Evolutionary conservation across 768 basidiomycete species (phyloP).

Genomic region (Bullera alba): DNA sequence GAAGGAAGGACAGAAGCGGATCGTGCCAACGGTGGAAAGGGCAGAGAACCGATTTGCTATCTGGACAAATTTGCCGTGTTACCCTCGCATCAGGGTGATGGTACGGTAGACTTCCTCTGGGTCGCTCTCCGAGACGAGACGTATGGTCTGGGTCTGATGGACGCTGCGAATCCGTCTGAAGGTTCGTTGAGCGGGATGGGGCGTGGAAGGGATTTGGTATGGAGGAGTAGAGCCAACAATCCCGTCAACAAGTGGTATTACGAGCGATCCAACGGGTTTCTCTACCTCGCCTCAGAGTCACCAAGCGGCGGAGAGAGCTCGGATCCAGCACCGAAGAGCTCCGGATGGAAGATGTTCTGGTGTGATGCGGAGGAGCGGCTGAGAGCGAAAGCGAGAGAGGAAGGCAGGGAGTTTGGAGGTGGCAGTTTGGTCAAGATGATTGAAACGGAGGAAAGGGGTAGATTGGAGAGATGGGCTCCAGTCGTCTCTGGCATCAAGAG

Average conservation of each 20-base stretch:
- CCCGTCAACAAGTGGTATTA: constrained; percentile 99
- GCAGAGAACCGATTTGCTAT: constrained; percentile 54
- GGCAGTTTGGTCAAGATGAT: constrained; percentile 52
- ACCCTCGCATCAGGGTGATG: constrained; percentile 91
- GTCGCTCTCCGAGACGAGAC: constrained; percentile 97
- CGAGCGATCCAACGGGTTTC: constrained; percentile 85
- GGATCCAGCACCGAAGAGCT: constrained; percentile 7
- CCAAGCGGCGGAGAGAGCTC: constrained; percentile 44
- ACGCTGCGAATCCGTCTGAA: constrained; percentile 85
- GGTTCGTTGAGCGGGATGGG: constrained; percentile 82
- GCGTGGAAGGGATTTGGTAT: constrained; percentile 87
- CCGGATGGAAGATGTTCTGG: constrained; percentile 92
- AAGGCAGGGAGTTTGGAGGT: constrained; percentile 34
- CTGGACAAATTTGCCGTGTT: constrained; percentile 98
- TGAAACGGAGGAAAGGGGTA: constrained; percentile 58
- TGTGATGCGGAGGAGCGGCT: constrained; percentile 89
- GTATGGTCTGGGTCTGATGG: constrained; percentile 87
- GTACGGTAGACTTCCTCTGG: constrained; percentile 99
- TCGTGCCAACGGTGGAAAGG: constrained; percentile 1
- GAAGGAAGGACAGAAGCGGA: constrained; percentile 41
- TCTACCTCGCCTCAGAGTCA: constrained; percentile 49
- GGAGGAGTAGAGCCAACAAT: constrained; percentile 87
- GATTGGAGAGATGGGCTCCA: constrained; percentile 63
- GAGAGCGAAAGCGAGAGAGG: constrained; percentile 45
- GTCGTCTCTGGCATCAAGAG: constrained; percentile 67